Conservation (phyloP, 2,329 filamentous ascomycete species). For the Aspergillus fijiensis region DNA sequence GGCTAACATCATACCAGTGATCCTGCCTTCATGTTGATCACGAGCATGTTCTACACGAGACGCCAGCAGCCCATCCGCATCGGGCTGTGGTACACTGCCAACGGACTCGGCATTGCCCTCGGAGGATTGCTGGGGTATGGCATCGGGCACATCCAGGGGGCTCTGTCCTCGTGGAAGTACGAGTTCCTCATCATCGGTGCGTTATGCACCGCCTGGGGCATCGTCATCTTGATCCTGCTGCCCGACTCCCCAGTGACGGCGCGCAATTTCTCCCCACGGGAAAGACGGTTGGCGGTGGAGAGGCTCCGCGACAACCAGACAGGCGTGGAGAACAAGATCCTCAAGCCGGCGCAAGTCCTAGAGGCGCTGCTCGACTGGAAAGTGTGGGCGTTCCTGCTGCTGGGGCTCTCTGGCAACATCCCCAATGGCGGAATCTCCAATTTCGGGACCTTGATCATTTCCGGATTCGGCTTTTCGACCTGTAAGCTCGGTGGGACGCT, state of each 20-base stretch:
- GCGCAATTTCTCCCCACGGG: conserved; percentile 42
- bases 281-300: conserved; percentile 51
- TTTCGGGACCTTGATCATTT: conserved; percentile 32
- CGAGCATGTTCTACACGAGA: conserved; percentile 52
- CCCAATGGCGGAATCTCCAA: conserved; percentile 35
- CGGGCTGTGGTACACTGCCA: conserved; percentile 58
- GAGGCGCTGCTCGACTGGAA: conserved; percentile 56
- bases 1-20: conserved; percentile 1
- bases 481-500: neutral
- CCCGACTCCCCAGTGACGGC: conserved; percentile 49
- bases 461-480: conserved; percentile 44
- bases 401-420: conserved; percentile 33
- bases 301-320: conserved; percentile 53
- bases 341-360: conserved; percentile 48
- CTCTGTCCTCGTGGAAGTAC: conserved; percentile 55
- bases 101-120: conserved; percentile 53
- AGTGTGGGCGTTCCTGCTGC: conserved; percentile 59
- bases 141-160: conserved; percentile 58
- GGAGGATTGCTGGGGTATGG: conserved; percentile 54
- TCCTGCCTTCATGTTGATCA: conserved; percentile 58
- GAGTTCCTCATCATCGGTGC: conserved; percentile 58
- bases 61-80: conserved; percentile 53
- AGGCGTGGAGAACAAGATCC: conserved; percentile 55
- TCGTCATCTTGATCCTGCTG: conserved; percentile 39
- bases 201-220: conserved; percentile 37